A percentile compares a stretch with the other conserved stretches of the same genome.
Evolutionary conservation across 352 stramenopile genomes (phyloP).

Genomic region (Globisporangium okanoganense): DNA sequence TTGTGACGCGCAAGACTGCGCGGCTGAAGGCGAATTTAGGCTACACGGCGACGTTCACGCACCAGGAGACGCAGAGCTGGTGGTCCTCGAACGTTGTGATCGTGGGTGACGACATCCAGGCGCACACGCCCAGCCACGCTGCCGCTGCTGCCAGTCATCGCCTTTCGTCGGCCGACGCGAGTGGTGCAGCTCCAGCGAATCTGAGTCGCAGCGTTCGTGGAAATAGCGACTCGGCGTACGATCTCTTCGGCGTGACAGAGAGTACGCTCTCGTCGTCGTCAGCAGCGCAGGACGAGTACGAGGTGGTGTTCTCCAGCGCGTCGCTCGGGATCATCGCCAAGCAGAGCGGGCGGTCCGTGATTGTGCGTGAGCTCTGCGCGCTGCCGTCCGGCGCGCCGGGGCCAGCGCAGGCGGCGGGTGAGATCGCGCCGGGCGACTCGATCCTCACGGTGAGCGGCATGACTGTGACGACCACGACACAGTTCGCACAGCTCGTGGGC

Average conservation of each 20-base stretch:
- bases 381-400: constrained; percentile 43
- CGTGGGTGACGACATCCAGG: constrained; percentile 73
- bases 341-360: constrained; percentile 51
- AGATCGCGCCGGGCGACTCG: constrained; percentile 55
- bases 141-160: neutral
- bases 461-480: constrained; percentile 53
- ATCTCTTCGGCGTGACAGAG: constrained; percentile 16
- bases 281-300: constrained; percentile 50
- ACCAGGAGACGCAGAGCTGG: constrained; percentile 77
- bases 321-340: constrained; percentile 71
- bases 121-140: constrained; percentile 20
- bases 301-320: constrained; percentile 56
- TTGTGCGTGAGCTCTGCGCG: constrained; percentile 62
- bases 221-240: neutral
- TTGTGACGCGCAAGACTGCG: constrained; percentile 73
- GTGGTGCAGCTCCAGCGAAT: neutral
- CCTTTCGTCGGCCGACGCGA: neutral
- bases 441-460: constrained; percentile 75
- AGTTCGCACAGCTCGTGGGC: constrained; percentile 72
- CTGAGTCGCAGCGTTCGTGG: neutral
- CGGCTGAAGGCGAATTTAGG: constrained; percentile 70
- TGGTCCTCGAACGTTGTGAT: constrained; percentile 81
- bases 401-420: constrained; percentile 40
- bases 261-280: constrained; percentile 2
- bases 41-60: constrained; percentile 80